Evolutionary conservation across 345 rosid genomes (phyloP).

Genomic region (Eucalyptus polybractea): DNA sequence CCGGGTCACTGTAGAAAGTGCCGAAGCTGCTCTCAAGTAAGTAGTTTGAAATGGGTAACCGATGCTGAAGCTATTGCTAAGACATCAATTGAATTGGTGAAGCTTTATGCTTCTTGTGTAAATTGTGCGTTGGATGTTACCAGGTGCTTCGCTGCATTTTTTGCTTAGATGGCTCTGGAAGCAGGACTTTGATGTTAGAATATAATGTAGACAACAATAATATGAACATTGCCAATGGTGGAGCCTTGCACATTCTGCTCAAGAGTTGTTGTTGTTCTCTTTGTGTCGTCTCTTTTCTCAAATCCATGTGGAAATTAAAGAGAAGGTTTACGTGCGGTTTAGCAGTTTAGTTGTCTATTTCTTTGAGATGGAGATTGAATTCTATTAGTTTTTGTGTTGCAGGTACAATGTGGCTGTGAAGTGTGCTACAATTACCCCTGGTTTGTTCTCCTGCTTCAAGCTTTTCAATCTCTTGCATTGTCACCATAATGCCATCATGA

Average conservation of each 20-base stretch:
- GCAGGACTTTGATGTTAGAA: not conserved
- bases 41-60: not conserved
- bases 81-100: not conserved
- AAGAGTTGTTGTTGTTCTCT: not conserved
- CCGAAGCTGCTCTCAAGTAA: slow-evolving; percentile 81
- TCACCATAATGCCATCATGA: not conserved
- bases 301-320: not conserved
- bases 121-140: not conserved
- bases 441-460: slow-evolving; percentile 23
- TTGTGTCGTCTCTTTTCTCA: not conserved
- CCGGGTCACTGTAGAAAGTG: slow-evolving; percentile 73
- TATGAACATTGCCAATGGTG: not conserved
- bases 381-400: not conserved
- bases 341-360: not conserved
- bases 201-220: not conserved
- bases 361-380: not conserved
- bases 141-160: not conserved
- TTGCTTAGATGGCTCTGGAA: not conserved
- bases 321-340: not conserved
- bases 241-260: not conserved
- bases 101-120: not conserved
- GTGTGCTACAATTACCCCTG: slow-evolving; percentile 98
- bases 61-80: not conserved
- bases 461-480: not conserved
- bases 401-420: slow-evolving; percentile 96